phyloP scores from a whole-genome alignment of 2,329 filamentous ascomycete genomes.

The Nannizzia gypsea region DNA sequence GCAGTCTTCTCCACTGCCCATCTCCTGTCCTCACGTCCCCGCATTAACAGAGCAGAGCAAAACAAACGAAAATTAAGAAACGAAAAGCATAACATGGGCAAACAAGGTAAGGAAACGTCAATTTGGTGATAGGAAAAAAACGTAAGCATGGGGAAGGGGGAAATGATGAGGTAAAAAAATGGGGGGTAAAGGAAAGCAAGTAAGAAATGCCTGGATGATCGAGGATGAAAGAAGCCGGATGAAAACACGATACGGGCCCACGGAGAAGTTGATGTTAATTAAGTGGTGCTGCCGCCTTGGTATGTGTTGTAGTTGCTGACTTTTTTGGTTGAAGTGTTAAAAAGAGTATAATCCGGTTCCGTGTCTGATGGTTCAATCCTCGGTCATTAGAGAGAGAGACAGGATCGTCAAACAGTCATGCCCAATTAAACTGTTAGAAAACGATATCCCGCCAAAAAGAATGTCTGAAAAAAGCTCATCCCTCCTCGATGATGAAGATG shows the following conservation, averaged over 20 bases:
- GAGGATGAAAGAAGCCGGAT: conserved; percentile 4
- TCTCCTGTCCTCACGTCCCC: background rate
- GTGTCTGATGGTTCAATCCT: background rate
- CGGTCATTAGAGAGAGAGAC: background rate
- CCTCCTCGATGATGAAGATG: conserved; percentile 1
- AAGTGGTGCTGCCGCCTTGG: background rate
- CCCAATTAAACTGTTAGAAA: conserved; percentile 2
- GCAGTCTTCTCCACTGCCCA: background rate
- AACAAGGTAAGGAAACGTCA: background rate
- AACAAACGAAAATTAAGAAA: conserved; percentile 4
- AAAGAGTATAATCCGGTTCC: background rate
- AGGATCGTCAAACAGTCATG: background rate
- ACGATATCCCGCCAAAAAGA: conserved; percentile 2
- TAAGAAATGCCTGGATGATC: conserved; percentile 10
- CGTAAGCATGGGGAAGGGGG: conserved; percentile 1
- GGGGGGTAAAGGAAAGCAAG: conserved; percentile 10
- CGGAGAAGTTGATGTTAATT: background rate
- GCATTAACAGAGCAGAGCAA: conserved; percentile 6
- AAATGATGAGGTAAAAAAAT: conserved; percentile 9
- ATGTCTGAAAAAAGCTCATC: background rate
- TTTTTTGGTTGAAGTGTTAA: background rate
- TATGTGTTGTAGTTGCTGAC: background rate
- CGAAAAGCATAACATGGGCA: conserved; percentile 10
- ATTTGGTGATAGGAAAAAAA: conserved; percentile 8
- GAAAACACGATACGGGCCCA: background rate